These are phyloP conservation scores for Cydonia oblonga DNA, from an alignment of 331 rosid species.

Conservation along the genomic window DNA sequence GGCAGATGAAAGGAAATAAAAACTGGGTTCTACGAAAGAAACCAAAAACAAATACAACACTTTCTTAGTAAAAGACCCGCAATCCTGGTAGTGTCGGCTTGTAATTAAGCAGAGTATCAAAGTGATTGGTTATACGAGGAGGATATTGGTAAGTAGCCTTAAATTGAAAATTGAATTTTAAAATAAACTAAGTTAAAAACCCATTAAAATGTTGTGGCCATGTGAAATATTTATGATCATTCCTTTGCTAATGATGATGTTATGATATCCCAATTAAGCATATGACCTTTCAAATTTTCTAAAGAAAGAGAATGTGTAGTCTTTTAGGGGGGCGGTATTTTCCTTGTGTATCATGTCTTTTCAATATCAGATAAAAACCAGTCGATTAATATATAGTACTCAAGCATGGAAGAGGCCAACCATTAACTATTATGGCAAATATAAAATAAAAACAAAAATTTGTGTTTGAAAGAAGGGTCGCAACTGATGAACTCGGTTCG, in stretches of 20 bases:
- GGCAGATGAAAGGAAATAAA: background rate
- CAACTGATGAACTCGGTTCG: background rate
- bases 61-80: background rate
- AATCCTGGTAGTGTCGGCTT: background rate
- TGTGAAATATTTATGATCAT: background rate
- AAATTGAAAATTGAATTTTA: background rate
- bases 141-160: conserved; percentile 14
- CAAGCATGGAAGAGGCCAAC: conserved; percentile 25
- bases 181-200: background rate
- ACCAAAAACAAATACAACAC: background rate
- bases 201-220: background rate
- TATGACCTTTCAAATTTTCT: conserved; percentile 18
- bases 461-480: conserved; percentile 40
- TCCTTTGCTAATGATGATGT: conserved; percentile 5
- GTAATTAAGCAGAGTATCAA: background rate
- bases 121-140: background rate
- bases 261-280: background rate
- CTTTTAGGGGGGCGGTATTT: conserved; percentile 10
- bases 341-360: conserved; percentile 19
- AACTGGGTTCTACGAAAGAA: background rate
- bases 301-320: conserved; percentile 1
- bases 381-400: conserved; percentile 9
- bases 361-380: conserved; percentile 12
- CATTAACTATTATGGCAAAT: conserved; percentile 7
- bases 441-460: conserved; percentile 11